These are phyloP conservation scores for Neophaeococcomyces mojaviensis DNA, from an alignment of 2,329 filamentous ascomycete genomes.

Conservation along the genomic window DNA sequence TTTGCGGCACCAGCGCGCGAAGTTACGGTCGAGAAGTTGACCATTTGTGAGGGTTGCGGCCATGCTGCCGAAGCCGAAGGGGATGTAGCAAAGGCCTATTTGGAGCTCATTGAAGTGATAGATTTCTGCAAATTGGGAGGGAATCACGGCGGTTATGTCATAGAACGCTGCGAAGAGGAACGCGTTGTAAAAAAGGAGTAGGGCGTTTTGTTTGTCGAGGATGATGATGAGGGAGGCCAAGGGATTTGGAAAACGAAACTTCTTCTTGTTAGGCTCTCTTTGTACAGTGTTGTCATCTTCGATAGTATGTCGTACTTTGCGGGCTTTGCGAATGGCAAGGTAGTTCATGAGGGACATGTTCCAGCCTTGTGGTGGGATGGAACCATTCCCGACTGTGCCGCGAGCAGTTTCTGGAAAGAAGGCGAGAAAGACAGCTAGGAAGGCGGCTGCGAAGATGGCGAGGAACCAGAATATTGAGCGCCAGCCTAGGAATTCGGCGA, in stretches of 20 bases:
- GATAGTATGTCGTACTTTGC: not conserved
- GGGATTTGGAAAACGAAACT: constrained; percentile 35
- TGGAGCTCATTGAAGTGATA: constrained; percentile 44
- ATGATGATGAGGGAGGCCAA: constrained; percentile 31
- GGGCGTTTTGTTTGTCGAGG: constrained; percentile 29
- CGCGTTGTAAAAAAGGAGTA: constrained; percentile 32
- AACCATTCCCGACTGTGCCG: constrained; percentile 33
- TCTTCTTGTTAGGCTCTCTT: constrained; percentile 2
- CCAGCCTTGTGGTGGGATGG: constrained; percentile 30
- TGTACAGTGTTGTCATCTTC: not conserved
- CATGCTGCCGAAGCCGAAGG: constrained; percentile 25
- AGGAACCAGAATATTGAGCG: constrained; percentile 49
- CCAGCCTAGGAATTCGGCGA: constrained; percentile 44
- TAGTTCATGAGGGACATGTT: constrained; percentile 28
- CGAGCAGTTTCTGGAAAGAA: constrained; percentile 33
- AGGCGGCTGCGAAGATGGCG: constrained; percentile 37
- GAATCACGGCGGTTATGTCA: constrained; percentile 38
- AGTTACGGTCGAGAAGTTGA: constrained; percentile 63
- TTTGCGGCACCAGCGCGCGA: constrained; percentile 56
- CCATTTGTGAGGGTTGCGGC: constrained; percentile 31
- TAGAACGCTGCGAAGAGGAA: constrained; percentile 44
- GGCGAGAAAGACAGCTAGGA: constrained; percentile 24
- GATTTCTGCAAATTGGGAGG: constrained; percentile 38
- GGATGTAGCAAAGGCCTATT: constrained; percentile 33
- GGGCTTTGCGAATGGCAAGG: constrained; percentile 20